Conservation (phyloP, 1,284 basidiomycete genomes). For the Waitea zeae region DNA sequence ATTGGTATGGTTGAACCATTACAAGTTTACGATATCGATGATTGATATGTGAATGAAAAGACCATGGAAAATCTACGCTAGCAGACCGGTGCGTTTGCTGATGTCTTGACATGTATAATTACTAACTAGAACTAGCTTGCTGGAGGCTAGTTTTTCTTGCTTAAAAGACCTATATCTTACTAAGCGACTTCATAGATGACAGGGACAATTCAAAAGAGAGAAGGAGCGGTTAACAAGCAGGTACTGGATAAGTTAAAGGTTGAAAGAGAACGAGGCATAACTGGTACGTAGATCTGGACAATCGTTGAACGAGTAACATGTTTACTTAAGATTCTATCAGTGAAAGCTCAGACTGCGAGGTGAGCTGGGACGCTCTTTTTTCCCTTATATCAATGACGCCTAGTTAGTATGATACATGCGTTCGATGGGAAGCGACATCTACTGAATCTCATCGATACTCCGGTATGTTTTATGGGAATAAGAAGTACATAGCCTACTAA, state of each 20-base stretch:
- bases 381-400: constrained; percentile 5
- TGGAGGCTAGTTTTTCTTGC: constrained; percentile 33
- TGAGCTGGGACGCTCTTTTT: constrained; percentile 12
- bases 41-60: constrained; percentile 15
- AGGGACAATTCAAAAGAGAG: constrained; percentile 60
- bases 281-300: constrained; percentile 37
- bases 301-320: no score
- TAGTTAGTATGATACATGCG: constrained; percentile 57
- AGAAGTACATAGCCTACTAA: background rate
- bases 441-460: constrained; percentile 95
- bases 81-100: constrained; percentile 51
- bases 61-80: constrained; percentile 88
- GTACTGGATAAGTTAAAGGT: constrained; percentile 95
- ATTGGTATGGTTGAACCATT: constrained; percentile 37
- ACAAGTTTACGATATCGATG: background rate
- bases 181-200: constrained; percentile 3
- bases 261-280: constrained; percentile 88
- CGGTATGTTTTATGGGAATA: constrained; percentile 27
- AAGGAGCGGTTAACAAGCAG: constrained; percentile 61
- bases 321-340: no score
- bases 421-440: constrained; percentile 43
- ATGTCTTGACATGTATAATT: background rate
- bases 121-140: constrained; percentile 23
- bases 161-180: background rate
- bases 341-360: constrained; percentile 88